Base-by-base conservation (phyloP, 345 rosid genomes). In the Rhodamnia argentea region DNA sequence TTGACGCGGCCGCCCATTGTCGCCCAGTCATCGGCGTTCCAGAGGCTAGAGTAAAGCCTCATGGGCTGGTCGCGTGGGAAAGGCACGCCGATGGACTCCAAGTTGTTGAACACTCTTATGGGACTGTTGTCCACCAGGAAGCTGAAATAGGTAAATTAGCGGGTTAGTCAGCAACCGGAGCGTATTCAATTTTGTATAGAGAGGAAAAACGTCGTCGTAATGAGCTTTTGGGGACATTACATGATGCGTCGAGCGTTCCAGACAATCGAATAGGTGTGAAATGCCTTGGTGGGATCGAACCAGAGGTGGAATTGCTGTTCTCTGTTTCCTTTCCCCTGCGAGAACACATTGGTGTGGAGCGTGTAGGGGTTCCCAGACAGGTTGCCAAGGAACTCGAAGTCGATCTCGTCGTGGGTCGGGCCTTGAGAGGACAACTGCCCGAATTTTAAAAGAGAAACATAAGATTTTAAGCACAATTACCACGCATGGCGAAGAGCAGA, bases 1-100 rank as follows among this genome's bases (percentile, higher is more conserved):
- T 92, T 93, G 52, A 91, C 90, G 7, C 85, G 88, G 24, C 93
- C 95, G 10, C 94, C 95, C 88, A 93, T 90, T 5, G 95, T 93
- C 1, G 95, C 95, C 95, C 95, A 92, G 83, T 90, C 92, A 53
- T 92, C 95, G 2, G 91, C 95, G 62, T 93, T 91, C 95, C 95
- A 93, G 10, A 92, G 89, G 83, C 95, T 93, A 2, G 95, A 93
- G 82, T 92, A 91, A 58, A 93, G 88, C 44, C 92, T 93, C 94
- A 93, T 93, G 52, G 95, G 90, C 75, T 52, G 89, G 85, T 86
- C 90, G 85, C 86, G 88, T 37, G 94, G 94, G 84, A 91, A 92
- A 56, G 90, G 86, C 87, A 90, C 89, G 13, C 92, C 91, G 23
- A 75, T 15, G 15, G 91, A 86, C 23, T 89, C 91, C 92, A 90